These are phyloP conservation scores for Psilocybe cubensis DNA, from an alignment of 768 basidiomycete species.

Conservation along the genomic window DNA sequence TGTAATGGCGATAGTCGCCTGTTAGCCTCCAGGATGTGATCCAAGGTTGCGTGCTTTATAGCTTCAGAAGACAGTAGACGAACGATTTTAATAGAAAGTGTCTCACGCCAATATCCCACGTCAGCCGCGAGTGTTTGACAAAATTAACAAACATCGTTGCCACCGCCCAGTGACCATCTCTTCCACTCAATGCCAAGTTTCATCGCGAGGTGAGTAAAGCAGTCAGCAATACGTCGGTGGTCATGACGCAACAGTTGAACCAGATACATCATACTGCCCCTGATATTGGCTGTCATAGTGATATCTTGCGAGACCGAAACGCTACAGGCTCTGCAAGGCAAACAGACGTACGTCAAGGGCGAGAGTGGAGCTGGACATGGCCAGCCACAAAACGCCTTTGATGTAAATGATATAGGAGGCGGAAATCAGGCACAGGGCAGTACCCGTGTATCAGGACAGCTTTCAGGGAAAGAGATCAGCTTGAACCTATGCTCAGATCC, in stretches of 20 bases:
- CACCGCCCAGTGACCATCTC: background rate
- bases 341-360: background rate
- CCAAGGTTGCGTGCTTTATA: too few relatives aligned
- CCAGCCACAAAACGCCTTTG: background rate
- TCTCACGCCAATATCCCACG: too few relatives aligned
- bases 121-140: background rate
- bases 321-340: background rate
- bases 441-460: background rate
- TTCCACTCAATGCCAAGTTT: too few relatives aligned
- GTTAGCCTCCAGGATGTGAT: too few relatives aligned
- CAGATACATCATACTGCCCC: background rate
- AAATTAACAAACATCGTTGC: too few relatives aligned
- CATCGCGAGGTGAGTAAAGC: too few relatives aligned
- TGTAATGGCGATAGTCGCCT: too few relatives aligned
- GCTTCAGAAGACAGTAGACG: too few relatives aligned
- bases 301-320: background rate
- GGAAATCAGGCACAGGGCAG: background rate
- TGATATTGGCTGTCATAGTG: background rate
- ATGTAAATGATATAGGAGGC: background rate
- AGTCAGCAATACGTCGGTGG: background rate
- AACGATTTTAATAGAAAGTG: too few relatives aligned
- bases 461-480: background rate
- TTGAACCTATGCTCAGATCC: conserved; percentile 33
- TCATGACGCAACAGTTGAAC: background rate
- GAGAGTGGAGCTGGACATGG: background rate